Base-by-base conservation (phyloP, 768 basidiomycete genomes). In the Macrocybe gigantea region DNA sequence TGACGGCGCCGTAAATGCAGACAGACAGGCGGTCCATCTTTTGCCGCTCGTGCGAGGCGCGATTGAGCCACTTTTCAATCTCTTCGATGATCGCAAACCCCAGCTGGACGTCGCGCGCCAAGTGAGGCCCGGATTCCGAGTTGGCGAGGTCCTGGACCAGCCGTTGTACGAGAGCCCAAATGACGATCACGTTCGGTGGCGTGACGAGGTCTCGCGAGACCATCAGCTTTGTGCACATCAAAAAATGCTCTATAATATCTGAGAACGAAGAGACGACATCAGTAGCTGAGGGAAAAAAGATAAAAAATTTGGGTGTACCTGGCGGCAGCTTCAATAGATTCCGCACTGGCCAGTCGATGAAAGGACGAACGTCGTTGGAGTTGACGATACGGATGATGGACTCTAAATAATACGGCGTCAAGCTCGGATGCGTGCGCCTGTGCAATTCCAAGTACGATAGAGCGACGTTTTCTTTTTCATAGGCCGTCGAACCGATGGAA, bases 371-470 rank as follows among this genome's bases (percentile, higher is more conserved):
- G n/a, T 64, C 61, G 45, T 66, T 63, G 2, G 61, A 60, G 41
- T 63, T 66, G 10, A 62, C 39, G 33, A 66, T 64, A 33, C 63
- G 54, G 15, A 64, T 52, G 13, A 66, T 57, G 7, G 55, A 47
- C 44, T 66, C 64, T 15, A 64, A 46, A 42, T 63, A 66, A 10
- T 53, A 53, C 5, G 54, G 50, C 45, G 59, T 59, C 32, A 63
- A 57, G 4, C 42, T 44, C 0, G 50, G 54, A 41, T 66, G 63
- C 1, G 45, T 53, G 14, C 58, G 54, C 33, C 58, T 53, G 42
- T 64, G 65, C 10, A 62, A 50, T 14, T 64, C 62, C 13, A 66
- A 54, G 45, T 60, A 66, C 15, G 62, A 63, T 0, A 61, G 61
- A 0, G 56, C 52, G 31, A 66, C 48, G 32, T 63, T 59, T 35